Evolutionary conservation across 1,284 basidiomycete genomes (phyloP), one percentile per base, ranked within the genome.

Genomic region (Pyrrhoderma noxium): DNA sequence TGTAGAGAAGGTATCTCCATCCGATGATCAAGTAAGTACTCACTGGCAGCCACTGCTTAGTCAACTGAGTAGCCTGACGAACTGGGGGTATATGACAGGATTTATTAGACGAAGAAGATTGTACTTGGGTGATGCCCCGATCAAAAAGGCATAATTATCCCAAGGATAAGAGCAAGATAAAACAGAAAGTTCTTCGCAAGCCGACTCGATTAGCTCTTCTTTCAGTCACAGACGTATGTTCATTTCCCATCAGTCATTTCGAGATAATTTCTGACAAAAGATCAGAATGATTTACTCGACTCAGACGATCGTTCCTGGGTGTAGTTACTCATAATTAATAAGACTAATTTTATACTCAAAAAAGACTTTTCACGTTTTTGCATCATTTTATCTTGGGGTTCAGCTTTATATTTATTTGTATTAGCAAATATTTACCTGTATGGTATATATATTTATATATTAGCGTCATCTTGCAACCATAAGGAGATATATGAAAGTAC

Each of bases 271-370:
- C 27, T 31, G 27, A 31, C 11, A 31, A 5, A 5, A 5, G 34
- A 11, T 14, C 36, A 64, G 61, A 52, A 60, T 5, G 57, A 64
- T 35, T 52, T 63, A 31, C 57, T 65, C 22, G 64, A 64, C 23
- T 56, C 58, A 2, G 63, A 65, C 38, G 61, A 65, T 42, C 51
- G 61, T 40, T 62, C 64, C 7, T 65, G 63, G 62, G 58, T 63
- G 60, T 64, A 46, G 23, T 37, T 37, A 11, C 16, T 16, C 35
- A 16, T 37, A n/a, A n/a, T n/a, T n/a, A n/a, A n/a, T n/a, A n/a
- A n/a, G n/a, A n/a, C n/a, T n/a, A n/a, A n/a, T n/a, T n/a, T n/a
- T n/a, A n/a, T n/a, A n/a, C n/a, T n/a, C n/a, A n/a, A n/a, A n/a
- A n/a, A n/a, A n/a, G n/a, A n/a, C n/a, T n/a, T n/a, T n/a, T n/a